Base-by-base conservation (phyloP, 2,329 filamentous ascomycete genomes). In the Hymenoscyphus infarciens region DNA sequence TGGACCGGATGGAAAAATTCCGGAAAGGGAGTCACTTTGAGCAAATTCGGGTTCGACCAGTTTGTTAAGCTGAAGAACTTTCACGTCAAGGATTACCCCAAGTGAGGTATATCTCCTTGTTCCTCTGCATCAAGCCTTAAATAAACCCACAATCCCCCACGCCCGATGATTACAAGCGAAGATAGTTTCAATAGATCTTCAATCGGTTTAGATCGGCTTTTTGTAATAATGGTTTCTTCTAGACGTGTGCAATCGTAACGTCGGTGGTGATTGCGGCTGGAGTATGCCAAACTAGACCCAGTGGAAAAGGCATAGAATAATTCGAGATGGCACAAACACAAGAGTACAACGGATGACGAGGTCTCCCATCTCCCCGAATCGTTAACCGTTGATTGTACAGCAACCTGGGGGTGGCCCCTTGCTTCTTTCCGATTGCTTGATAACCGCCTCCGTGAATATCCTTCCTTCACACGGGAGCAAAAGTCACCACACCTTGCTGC, bases 1-100 rank as follows among this genome's bases (percentile, higher is more conserved):
- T 96, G 92, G 92, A 95, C 93, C 2, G 94, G 94, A 11, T 97
- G 92, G 92, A 98, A 98, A 81, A 92, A 97, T 75, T 97, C 92
- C 64, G 94, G 94, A 67, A 93, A 91, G 76, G 94, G 94, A 25
- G 89, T 93, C 70, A 97, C 93, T 10, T 79, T 98, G 71, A 95
- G 92, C 78, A 87, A 81, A 70, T 96, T 93, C 73, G 94, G 94
- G 11, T 98, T 96, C 74, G 94, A 97, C 71, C 91, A 96, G 74
- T 98, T 97, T 74, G 89, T 96, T 74, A 96, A 95, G 82, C 83
- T 97, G 72, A 97, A 97, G 87, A 97, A 91, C 81, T 96, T 89
- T 76, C 94, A 98, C 77, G 75, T 97, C 75, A 97, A 97, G 80
- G 87, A 96, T 67, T 87, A 87, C 72, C 85, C 85, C 54, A 87